Evolutionary conservation across 169 alveolate genomes (phyloP), one percentile per base, ranked within the genome.

Genomic region (Nephromyces sp.): DNA sequence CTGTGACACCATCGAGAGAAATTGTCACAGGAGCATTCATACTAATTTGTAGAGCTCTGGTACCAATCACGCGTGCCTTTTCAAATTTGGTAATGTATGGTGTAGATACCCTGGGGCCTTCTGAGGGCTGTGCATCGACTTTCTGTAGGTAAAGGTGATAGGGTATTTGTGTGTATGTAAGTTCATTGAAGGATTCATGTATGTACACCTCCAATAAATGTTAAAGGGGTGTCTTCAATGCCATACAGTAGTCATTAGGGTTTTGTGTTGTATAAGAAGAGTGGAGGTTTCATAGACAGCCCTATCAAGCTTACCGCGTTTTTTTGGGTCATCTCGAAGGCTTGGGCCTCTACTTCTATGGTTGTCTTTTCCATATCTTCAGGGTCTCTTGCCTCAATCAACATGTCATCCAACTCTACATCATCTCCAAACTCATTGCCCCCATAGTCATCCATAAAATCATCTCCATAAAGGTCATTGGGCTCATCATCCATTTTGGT

Each of bases 11-110:
- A 51, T 91, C 92, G 64, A 81, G 82, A 2, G 85, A 78, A 57
- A 88, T 88, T 78, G 87, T 89, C 51, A 96, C 90, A 2, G 99
- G 99, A 28, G 99, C 99, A 87, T 96, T 93, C 89, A 95, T 88
- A 75, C 98, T 66, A 65, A 98, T 96, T 80, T 98, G 98, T 64
- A 98, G 85, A 15, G 99, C 99, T 68, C 99, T 85, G 0, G 99
- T 96, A 6, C 99, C 99, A 51, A 98, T 91, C 57, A 98, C 88
- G 80, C 99, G 92, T 21, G 99, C 99, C 87, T 94, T 94, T 88
- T 96, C 99, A 84, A 93, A 97, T 81, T 81, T 81, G n/a, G 87
- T 81, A 51, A 81, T 52, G 74, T 63, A 81, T 1, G 87, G 87
- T 30, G 78, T 81, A 35, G 87, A 77, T 25, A 71, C 66, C 25